A percentile compares a stretch with the other conserved stretches of the same genome.
Conservation (phyloP, 2,329 filamentous ascomycete species). For the Sarocladiaceae sp. region DNA sequence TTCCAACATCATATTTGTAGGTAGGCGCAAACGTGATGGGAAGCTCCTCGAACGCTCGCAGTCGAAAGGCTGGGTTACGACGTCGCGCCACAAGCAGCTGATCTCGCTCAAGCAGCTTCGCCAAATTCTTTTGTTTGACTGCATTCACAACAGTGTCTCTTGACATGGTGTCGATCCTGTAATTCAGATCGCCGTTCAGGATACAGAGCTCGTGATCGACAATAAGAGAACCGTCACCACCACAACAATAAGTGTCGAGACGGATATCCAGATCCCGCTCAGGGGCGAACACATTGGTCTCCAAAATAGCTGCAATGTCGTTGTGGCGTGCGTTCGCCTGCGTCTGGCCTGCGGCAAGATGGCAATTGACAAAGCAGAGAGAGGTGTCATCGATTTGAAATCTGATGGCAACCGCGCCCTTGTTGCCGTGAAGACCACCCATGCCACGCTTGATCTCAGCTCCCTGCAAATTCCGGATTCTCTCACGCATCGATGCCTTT, state of each 20-base stretch:
- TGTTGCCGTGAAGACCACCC: constrained; percentile 93
- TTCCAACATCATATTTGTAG: constrained; percentile 97
- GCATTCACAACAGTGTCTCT: constrained; percentile 88
- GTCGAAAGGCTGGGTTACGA: constrained; percentile 82
- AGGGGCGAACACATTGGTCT: constrained; percentile 67
- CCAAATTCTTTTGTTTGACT: constrained; percentile 73
- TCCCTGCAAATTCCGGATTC: constrained; percentile 72
- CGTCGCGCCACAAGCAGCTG: constrained; percentile 86
- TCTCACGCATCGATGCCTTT: constrained; percentile 69
- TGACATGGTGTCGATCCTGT: constrained; percentile 96
- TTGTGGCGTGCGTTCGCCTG: constrained; percentile 90
- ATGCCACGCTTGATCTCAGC: constrained; percentile 93
- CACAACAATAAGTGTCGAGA: constrained; percentile 77
- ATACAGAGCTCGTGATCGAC: constrained; percentile 97
- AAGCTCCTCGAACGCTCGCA: constrained; percentile 85
- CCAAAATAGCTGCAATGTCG: constrained; percentile 85
- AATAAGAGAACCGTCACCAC: constrained; percentile 93
- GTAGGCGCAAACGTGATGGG: constrained; percentile 92
- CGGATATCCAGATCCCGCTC: constrained; percentile 65
- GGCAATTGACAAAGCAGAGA: constrained; percentile 94
- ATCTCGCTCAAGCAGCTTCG: constrained; percentile 86
- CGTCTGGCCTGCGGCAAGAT: constrained; percentile 89
- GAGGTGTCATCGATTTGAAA: constrained; percentile 93
- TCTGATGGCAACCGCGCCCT: constrained; percentile 87
- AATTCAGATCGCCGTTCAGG: constrained; percentile 94